Conservation (phyloP, 495 filamentous ascomycete genomes). For the Jackrogersella multiformis region DNA sequence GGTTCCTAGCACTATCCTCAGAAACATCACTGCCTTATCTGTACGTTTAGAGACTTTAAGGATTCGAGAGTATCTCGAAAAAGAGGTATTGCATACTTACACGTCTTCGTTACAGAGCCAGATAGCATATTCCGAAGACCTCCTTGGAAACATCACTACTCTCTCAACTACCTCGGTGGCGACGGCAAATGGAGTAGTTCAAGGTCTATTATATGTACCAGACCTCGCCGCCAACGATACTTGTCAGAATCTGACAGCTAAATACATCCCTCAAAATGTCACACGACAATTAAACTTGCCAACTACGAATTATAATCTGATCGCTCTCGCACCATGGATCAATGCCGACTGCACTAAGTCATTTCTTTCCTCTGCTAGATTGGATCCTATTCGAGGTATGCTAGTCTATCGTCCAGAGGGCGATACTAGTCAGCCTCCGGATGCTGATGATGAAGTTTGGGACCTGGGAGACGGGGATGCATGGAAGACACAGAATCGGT, state of each 20-base stretch:
- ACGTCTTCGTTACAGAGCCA: constrained; percentile 59
- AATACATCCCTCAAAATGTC: constrained; percentile 75
- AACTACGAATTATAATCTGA: constrained; percentile 66
- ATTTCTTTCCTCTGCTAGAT: constrained; percentile 70
- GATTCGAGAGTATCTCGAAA: not conserved
- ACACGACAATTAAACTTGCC: constrained; percentile 76
- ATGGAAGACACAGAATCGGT: constrained; percentile 72
- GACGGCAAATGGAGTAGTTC: constrained; percentile 62
- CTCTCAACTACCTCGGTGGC: constrained; percentile 70
- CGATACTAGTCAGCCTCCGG: constrained; percentile 67
- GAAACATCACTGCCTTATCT: constrained; percentile 59
- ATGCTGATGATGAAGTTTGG: constrained; percentile 68
- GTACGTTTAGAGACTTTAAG: constrained; percentile 46
- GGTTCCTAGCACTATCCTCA: constrained; percentile 56
- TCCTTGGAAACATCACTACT: constrained; percentile 71
- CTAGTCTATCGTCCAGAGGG: constrained; percentile 77
- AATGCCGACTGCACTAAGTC: constrained; percentile 70
- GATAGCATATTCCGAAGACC: constrained; percentile 69
- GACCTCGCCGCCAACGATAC: constrained; percentile 62
- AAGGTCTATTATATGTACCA: constrained; percentile 86
- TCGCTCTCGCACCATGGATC: constrained; percentile 92
- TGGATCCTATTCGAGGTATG: constrained; percentile 68
- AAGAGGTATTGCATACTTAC: constrained; percentile 19
- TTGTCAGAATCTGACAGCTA: constrained; percentile 66
- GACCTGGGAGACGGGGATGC: constrained; percentile 65